Evolutionary conservation across 495 filamentous ascomycete genomes (phyloP).

Genomic region (Penicillium canariense): DNA sequence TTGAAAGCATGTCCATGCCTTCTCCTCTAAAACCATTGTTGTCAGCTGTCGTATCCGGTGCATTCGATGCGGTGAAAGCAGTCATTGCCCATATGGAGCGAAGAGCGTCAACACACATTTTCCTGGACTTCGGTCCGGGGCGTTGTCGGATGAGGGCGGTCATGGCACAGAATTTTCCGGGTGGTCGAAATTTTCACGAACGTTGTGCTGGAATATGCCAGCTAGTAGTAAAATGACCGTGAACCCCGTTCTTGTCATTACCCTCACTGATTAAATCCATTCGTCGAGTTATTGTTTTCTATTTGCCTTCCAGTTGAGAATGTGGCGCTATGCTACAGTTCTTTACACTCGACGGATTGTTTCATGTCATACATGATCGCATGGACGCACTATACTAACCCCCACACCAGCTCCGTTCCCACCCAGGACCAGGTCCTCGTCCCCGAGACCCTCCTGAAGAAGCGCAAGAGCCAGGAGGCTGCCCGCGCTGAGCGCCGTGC

Average conservation of each 20-base stretch:
- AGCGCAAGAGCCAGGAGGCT: slow-evolving; percentile 99
- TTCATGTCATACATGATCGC: slow-evolving; percentile 54
- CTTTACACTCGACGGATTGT: slow-evolving; percentile 77
- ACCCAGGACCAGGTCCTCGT: slow-evolving; percentile 91
- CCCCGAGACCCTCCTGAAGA: slow-evolving; percentile 98
- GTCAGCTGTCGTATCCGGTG: slow-evolving; percentile 39
- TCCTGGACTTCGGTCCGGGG: slow-evolving; percentile 69
- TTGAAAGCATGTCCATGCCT: slow-evolving; percentile 59
- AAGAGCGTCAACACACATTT: slow-evolving; percentile 46
- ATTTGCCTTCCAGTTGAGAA: slow-evolving; percentile 70
- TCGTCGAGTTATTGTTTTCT: slow-evolving; percentile 67
- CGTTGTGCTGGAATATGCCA: slow-evolving; percentile 34
- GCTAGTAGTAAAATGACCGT: slow-evolving; percentile 21
- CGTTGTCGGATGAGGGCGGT: slow-evolving; percentile 72
- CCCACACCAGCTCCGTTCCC: slow-evolving; percentile 72
- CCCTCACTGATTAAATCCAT: slow-evolving; percentile 76
- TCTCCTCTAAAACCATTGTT: slow-evolving; percentile 86
- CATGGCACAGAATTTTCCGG: slow-evolving; percentile 15
- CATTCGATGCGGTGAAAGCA: slow-evolving; percentile 25
- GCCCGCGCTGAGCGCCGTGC: slow-evolving; percentile 80
- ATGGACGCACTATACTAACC: slow-evolving; percentile 71
- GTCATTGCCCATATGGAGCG: slow-evolving; percentile 15
- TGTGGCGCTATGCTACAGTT: slow-evolving; percentile 87
- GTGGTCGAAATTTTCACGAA: slow-evolving; percentile 20
- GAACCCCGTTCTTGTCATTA: slow-evolving; percentile 9